Conservation (phyloP, 1,284 basidiomycete species). For the Cerrena zonata region DNA sequence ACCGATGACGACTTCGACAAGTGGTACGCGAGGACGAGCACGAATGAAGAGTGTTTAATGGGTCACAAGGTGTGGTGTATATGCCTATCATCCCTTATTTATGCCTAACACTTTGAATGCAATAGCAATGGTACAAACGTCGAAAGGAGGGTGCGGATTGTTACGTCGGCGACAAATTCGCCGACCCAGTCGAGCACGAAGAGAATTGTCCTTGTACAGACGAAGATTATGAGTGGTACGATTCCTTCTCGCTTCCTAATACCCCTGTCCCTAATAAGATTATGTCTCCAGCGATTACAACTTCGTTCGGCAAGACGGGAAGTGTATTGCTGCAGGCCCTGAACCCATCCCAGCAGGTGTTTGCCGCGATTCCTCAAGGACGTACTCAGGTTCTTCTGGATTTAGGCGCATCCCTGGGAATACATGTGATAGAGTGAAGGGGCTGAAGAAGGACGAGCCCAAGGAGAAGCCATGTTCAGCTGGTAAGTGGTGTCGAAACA, state of each 20-base stretch:
- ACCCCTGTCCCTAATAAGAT: no score
- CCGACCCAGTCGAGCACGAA: slow-evolving; percentile 77
- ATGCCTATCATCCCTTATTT: not conserved
- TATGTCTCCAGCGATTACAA: slow-evolving; percentile 74
- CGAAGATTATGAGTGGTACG: slow-evolving; percentile 89
- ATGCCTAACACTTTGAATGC: not conserved
- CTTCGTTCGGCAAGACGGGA: slow-evolving; percentile 64
- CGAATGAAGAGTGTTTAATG: slow-evolving; percentile 79
- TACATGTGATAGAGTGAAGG: slow-evolving; percentile 61
- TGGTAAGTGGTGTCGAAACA: slow-evolving; percentile 35
- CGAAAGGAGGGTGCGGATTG: slow-evolving; percentile 83
- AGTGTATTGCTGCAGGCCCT: slow-evolving; percentile 79
- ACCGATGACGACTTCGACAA: slow-evolving; percentile 72
- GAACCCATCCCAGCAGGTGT: slow-evolving; percentile 79
- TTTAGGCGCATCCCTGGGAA: slow-evolving; percentile 92
- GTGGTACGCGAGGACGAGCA: slow-evolving; percentile 76
- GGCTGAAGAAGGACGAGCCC: slow-evolving; percentile 64
- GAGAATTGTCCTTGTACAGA: slow-evolving; percentile 82
- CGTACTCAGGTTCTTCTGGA: slow-evolving; percentile 84
- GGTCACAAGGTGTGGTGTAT: slow-evolving; percentile 87
- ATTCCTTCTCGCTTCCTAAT: not conserved
- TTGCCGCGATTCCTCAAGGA: slow-evolving; percentile 59
- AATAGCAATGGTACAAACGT: slow-evolving; percentile 87
- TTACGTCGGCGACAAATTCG: slow-evolving; percentile 88
- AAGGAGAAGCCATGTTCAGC: slow-evolving; percentile 72